Percentiles rank a stretch among this genome's conserved stretches.
Evolutionary conservation across 2,329 filamentous ascomycete genomes (phyloP).

Genomic region (Davidsoniella virescens): DNA sequence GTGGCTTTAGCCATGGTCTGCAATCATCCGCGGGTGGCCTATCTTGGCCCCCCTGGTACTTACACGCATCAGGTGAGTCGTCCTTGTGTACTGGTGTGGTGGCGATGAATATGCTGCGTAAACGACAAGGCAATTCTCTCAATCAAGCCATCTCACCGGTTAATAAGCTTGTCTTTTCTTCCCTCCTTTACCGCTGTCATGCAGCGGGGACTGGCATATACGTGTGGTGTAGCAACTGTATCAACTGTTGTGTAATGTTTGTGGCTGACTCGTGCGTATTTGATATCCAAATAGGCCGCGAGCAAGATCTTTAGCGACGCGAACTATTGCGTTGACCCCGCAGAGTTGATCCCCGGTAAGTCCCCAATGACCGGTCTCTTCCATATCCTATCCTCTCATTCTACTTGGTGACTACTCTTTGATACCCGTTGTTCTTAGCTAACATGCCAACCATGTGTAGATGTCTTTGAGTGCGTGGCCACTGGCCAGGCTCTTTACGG

Average conservation of each 20-base stretch:
- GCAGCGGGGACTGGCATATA: conserved; percentile 5
- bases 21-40: conserved; percentile 26
- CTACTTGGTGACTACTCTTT: no score
- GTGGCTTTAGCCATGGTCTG: conserved; percentile 17
- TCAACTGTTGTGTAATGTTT: conserved; percentile 11
- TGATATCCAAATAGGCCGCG: conserved; percentile 23
- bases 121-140: not conserved
- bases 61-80: conserved; percentile 33
- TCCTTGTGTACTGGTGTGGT: no score
- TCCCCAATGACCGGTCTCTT: conserved; percentile 2
- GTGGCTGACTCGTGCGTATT: not conserved
- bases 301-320: conserved; percentile 31
- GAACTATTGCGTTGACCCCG: conserved; percentile 32
- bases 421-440: not conserved
- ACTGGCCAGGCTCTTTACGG: conserved; percentile 47
- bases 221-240: conserved; percentile 1
- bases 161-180: no score
- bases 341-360: conserved; percentile 33
- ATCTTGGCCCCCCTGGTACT: conserved; percentile 32
- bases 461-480: conserved; percentile 70
- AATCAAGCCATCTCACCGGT: no score
- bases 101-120: not conserved
- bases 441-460: conserved; percentile 24
- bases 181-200: no score
- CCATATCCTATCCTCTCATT: no score